Percentiles rank a stretch among this genome's conserved stretches.
phyloP scores from a whole-genome alignment of 129 eudicot species.

The Pittosporum tobira region DNA sequence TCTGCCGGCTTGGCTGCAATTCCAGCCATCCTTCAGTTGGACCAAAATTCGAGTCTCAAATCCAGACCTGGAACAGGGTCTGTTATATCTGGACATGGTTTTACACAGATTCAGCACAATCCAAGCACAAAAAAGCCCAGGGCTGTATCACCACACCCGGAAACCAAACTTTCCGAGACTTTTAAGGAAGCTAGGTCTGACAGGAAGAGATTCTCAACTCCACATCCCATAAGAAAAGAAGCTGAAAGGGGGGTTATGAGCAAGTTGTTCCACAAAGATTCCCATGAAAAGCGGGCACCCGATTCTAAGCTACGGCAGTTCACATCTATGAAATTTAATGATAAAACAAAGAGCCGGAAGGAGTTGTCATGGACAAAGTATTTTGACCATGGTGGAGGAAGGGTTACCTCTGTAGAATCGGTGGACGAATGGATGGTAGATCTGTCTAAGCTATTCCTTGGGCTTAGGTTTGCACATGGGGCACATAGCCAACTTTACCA shows the following conservation, averaged over 20 bases:
- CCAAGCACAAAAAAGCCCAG: constrained; percentile 43
- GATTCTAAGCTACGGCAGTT: constrained; percentile 36
- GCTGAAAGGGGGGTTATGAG: constrained; percentile 36
- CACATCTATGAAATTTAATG: constrained; percentile 30
- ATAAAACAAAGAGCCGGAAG: constrained; percentile 41
- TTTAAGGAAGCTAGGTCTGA: constrained; percentile 70
- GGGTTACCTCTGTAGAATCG: constrained; percentile 63
- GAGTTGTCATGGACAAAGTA: constrained; percentile 68
- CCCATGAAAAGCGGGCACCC: constrained; percentile 26
- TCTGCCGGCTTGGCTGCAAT: constrained; percentile 44
- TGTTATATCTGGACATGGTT: constrained; percentile 14
- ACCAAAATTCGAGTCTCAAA: constrained; percentile 28
- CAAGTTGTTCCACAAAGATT: constrained; percentile 26
- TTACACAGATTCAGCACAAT: constrained; percentile 24
- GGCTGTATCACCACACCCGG: constrained; percentile 65
- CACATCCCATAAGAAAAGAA: constrained; percentile 51
- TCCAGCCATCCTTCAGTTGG: constrained; percentile 28
- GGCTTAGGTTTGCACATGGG: constrained; percentile 87
- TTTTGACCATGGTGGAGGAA: constrained; percentile 84
- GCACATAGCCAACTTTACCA: constrained; percentile 88
- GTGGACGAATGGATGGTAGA: constrained; percentile 68
- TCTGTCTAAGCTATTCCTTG: constrained; percentile 73
- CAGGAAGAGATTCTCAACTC: constrained; percentile 67
- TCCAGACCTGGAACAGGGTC: constrained; percentile 29
- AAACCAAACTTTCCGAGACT: constrained; percentile 48